phyloP scores from a whole-genome alignment of 495 filamentous ascomycete species.

The Chaetomium cochliodes region DNA sequence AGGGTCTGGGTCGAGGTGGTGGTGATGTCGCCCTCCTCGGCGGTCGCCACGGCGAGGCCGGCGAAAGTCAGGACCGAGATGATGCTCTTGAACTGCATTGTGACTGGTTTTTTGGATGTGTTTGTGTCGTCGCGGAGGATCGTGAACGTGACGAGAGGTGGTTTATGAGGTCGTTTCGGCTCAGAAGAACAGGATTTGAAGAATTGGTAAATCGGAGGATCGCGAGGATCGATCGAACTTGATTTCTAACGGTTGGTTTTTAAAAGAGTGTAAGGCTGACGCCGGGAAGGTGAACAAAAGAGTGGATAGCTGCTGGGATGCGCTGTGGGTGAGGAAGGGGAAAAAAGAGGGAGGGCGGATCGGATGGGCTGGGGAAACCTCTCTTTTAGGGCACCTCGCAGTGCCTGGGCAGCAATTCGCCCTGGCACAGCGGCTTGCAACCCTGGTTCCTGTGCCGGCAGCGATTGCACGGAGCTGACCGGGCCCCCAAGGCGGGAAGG shows the following conservation, averaged over 20 bases:
- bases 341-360: slow-evolving; percentile 24
- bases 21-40: slow-evolving; percentile 30
- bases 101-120: slow-evolving; percentile 15
- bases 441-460: not conserved
- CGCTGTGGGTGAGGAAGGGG: slow-evolving; percentile 23
- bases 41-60: slow-evolving; percentile 32
- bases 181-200: slow-evolving; percentile 11
- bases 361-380: slow-evolving; percentile 25
- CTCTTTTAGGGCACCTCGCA: slow-evolving; percentile 32
- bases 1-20: slow-evolving; percentile 47
- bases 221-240: slow-evolving; percentile 4
- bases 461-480: not conserved
- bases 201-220: slow-evolving; percentile 14
- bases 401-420: slow-evolving; percentile 11
- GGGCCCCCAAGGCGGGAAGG: not conserved
- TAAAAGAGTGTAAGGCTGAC: slow-evolving; percentile 39
- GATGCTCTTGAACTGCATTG: slow-evolving; percentile 43
- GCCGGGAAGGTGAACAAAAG: slow-evolving; percentile 34
- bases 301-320: slow-evolving; percentile 35
- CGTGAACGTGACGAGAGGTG: not conserved
- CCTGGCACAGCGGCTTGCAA: slow-evolving; percentile 14
- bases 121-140: not conserved
- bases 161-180: slow-evolving; percentile 8
- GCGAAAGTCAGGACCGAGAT: slow-evolving; percentile 34
- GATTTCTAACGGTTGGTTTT: slow-evolving; percentile 7